Evolutionary conservation across 108 stramenopile genomes (phyloP).

Genomic region (Nitzschia palea): DNA sequence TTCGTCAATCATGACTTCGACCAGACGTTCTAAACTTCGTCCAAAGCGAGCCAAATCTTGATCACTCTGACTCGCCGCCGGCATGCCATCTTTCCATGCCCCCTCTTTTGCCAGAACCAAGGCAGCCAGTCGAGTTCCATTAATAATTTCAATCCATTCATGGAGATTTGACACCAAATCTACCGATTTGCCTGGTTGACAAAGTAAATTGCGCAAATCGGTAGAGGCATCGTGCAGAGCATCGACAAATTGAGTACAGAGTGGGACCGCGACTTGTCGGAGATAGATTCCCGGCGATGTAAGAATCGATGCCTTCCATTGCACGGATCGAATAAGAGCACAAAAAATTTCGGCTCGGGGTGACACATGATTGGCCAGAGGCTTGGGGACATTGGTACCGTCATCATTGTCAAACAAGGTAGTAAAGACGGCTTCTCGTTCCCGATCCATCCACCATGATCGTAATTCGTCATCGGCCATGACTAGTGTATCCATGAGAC

Average conservation of each 20-base stretch:
- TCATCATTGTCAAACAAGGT: conserved; percentile 42
- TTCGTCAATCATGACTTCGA: conserved; percentile 69
- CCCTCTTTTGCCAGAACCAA: conserved; percentile 26
- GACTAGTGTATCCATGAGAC: conserved; percentile 59
- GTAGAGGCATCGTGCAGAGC: conserved; percentile 64
- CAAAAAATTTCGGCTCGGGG: conserved; percentile 72
- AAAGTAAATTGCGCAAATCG: conserved; percentile 37
- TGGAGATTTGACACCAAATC: conserved; percentile 42
- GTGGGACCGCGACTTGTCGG: conserved; percentile 58
- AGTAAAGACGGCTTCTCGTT: conserved; percentile 60
- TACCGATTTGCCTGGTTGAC: neutral
- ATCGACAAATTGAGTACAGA: conserved; percentile 70
- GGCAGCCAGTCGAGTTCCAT: conserved; percentile 63
- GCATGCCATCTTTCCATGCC: conserved; percentile 15
- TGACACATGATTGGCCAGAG: conserved; percentile 31
- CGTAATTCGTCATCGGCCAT: conserved; percentile 50
- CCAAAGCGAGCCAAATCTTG: conserved; percentile 63
- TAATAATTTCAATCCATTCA: conserved; percentile 73
- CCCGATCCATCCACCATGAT: conserved; percentile 74
- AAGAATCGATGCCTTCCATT: conserved; percentile 57
- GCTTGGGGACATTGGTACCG: conserved; percentile 11
- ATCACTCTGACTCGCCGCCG: conserved; percentile 28
- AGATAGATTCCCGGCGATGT: conserved; percentile 48
- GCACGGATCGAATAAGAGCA: conserved; percentile 61
- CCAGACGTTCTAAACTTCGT: conserved; percentile 55